A percentile compares a stretch with the other conserved stretches of the same genome.
These are phyloP conservation scores for Castanospermum australe DNA, from an alignment of 306 rosid species.

Conservation along the genomic window DNA sequence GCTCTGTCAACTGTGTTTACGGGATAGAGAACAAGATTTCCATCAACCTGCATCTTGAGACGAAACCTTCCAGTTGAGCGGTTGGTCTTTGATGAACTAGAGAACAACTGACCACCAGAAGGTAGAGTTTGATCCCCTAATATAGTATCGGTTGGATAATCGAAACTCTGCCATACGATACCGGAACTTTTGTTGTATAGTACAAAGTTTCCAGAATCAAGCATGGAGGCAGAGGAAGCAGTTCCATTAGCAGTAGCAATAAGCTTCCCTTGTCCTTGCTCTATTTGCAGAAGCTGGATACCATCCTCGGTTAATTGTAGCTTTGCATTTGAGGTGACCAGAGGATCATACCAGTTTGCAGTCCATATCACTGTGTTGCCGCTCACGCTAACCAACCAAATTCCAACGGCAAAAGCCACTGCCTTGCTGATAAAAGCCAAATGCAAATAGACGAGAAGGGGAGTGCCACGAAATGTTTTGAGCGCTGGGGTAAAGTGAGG, in stretches of 20 bases:
- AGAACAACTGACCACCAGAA: background rate
- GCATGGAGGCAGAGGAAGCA: conserved; percentile 41
- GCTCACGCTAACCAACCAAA: conserved; percentile 1
- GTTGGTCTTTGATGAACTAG: conserved; percentile 14
- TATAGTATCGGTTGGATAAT: conserved; percentile 32
- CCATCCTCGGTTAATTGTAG: conserved; percentile 30
- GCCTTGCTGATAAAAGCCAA: conserved; percentile 31
- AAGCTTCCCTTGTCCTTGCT: background rate
- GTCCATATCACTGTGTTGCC: conserved; percentile 29
- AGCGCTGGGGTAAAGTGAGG: background rate
- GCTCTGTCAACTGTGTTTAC: background rate
- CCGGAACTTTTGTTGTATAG: background rate
- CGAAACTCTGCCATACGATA: conserved; percentile 45
- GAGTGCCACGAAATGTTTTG: conserved; percentile 7
- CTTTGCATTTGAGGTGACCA: conserved; percentile 10
- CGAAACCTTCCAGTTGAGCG: conserved; percentile 20
- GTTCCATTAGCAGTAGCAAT: background rate
- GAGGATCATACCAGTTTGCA: conserved; percentile 33
- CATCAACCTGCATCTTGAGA: conserved; percentile 33
- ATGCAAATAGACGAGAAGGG: conserved; percentile 30
- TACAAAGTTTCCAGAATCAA: conserved; percentile 42
- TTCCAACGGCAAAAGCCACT: conserved; percentile 26
- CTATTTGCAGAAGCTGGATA: background rate
- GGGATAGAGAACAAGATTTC: conserved; percentile 36
- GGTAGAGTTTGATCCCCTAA: conserved; percentile 31